Conservation (phyloP, 768 basidiomycete genomes). For the Pleurotus platypus region DNA sequence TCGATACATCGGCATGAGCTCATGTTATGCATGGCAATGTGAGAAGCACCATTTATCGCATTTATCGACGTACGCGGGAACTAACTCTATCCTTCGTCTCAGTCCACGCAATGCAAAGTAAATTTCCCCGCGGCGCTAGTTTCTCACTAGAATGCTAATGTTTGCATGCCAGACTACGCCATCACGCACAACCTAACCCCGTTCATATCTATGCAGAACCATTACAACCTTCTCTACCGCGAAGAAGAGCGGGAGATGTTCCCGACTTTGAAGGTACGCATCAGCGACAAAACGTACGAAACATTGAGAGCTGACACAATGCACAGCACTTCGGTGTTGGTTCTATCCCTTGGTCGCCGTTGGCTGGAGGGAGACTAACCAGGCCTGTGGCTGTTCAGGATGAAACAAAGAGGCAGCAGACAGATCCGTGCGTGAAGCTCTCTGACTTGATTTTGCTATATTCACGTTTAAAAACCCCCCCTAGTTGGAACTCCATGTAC, state of each 20-base stretch:
- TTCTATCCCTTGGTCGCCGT: slow-evolving; percentile 35
- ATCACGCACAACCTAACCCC: slow-evolving; percentile 41
- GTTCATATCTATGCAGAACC: slow-evolving; percentile 67
- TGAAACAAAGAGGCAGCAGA: slow-evolving; percentile 21
- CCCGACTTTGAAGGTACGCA: slow-evolving; percentile 31
- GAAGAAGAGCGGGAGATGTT: slow-evolving; percentile 63
- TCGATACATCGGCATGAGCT: slow-evolving; percentile 37
- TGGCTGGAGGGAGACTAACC: slow-evolving; percentile 30
- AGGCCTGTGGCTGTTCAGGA: slow-evolving; percentile 19
- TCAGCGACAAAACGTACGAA: no score
- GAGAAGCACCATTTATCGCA: neutral
- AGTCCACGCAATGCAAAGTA: slow-evolving; percentile 15
- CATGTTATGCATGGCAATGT: slow-evolving; percentile 31
- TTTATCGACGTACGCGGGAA: no score
- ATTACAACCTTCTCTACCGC: slow-evolving; percentile 52
- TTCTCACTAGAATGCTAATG: neutral
- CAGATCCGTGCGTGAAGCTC: slow-evolving; percentile 13
- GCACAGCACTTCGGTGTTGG: slow-evolving; percentile 30
- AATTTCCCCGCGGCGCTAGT: neutral
- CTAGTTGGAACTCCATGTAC: no score
- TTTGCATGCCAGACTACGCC: slow-evolving; percentile 27
- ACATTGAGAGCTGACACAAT: no score
- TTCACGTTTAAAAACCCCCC: no score
- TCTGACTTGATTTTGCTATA: no score
- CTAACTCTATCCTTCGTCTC: neutral